Percentiles rank a stretch among this genome's conserved stretches.
Evolutionary conservation across 2,329 filamentous ascomycete genomes (phyloP).

Genomic region (Calonectria multiphialidica): DNA sequence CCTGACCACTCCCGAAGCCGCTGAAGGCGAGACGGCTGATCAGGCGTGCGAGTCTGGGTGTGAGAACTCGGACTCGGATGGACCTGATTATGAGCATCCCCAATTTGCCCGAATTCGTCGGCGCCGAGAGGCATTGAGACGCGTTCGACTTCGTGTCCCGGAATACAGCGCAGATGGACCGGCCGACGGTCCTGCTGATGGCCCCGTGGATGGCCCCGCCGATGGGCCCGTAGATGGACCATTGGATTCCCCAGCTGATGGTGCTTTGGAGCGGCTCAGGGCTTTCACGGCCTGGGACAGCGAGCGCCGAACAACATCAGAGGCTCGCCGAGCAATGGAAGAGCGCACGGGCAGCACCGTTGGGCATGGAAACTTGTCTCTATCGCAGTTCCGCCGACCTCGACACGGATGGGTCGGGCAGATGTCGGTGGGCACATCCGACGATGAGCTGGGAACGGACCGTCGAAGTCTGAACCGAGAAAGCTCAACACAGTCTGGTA

Average conservation of each 20-base stretch:
- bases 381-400: slow-evolving; percentile 14
- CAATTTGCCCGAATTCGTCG: slow-evolving; percentile 27
- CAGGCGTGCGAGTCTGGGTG: slow-evolving; percentile 64
- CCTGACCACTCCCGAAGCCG: slow-evolving; percentile 46
- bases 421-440: slow-evolving; percentile 42
- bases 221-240: slow-evolving; percentile 2
- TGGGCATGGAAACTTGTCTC: slow-evolving; percentile 15
- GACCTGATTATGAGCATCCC: slow-evolving; percentile 57
- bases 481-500: slow-evolving; percentile 32
- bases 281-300: slow-evolving; percentile 9
- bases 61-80: slow-evolving; percentile 68
- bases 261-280: slow-evolving; percentile 15
- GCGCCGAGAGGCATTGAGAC: slow-evolving; percentile 29
- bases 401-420: slow-evolving; percentile 42
- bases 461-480: slow-evolving; percentile 34
- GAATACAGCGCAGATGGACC: slow-evolving; percentile 31
- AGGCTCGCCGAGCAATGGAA: slow-evolving; percentile 4
- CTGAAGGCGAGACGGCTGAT: slow-evolving; percentile 52
- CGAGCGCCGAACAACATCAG: background rate
- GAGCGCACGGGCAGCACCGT: background rate
- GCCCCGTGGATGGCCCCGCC: slow-evolving; percentile 18
- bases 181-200: slow-evolving; percentile 25
- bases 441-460: slow-evolving; percentile 40
- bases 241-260: background rate
- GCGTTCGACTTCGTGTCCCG: slow-evolving; percentile 33